Evolutionary conservation across 768 basidiomycete species (phyloP).

Genomic region (Hydnomerulius pinastri): DNA sequence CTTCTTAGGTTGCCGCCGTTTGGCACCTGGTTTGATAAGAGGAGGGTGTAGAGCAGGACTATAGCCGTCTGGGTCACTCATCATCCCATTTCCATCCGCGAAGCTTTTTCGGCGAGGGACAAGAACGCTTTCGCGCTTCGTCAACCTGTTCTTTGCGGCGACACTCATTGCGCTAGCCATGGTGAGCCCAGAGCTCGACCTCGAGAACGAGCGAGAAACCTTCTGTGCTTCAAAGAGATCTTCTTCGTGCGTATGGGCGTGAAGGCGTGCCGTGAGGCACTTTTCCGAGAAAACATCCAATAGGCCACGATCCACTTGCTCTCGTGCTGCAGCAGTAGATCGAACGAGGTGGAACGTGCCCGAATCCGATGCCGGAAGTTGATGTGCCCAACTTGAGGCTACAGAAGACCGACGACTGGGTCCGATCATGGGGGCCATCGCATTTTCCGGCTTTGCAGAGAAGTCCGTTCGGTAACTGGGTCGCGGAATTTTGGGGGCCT

Average conservation of each 20-base stretch:
- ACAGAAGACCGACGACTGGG: conserved; percentile 63
- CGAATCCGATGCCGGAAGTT: conserved; percentile 46
- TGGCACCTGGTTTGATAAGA: conserved; percentile 15
- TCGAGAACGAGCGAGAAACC: conserved; percentile 46
- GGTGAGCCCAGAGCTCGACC: conserved; percentile 60
- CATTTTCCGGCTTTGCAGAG: conserved; percentile 17
- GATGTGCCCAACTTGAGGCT: conserved; percentile 63
- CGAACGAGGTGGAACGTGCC: conserved; percentile 68
- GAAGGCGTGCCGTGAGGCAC: conserved; percentile 66
- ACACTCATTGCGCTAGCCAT: conserved; percentile 56
- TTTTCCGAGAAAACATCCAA: conserved; percentile 79
- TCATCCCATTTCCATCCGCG: conserved; percentile 26
- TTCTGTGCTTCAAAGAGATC: conserved; percentile 61
- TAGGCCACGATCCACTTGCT: conserved; percentile 74
- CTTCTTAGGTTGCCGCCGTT: conserved; percentile 26
- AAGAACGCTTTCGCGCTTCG: conserved; percentile 69
- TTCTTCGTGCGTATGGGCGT: conserved; percentile 63
- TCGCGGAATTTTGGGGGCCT: conserved; percentile 9
- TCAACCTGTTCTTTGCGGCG: conserved; percentile 57
- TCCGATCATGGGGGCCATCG: conserved; percentile 13
- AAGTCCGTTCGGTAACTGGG: conserved; percentile 23
- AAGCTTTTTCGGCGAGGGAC: conserved; percentile 61
- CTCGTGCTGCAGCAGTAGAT: conserved; percentile 62
- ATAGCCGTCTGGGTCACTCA: conserved; percentile 19
- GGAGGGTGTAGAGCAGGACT: neutral